Evolutionary conservation across 345 rosid genomes (phyloP), one percentile per base, ranked within the genome.

Genomic region (Clarkia xantiana): DNA sequence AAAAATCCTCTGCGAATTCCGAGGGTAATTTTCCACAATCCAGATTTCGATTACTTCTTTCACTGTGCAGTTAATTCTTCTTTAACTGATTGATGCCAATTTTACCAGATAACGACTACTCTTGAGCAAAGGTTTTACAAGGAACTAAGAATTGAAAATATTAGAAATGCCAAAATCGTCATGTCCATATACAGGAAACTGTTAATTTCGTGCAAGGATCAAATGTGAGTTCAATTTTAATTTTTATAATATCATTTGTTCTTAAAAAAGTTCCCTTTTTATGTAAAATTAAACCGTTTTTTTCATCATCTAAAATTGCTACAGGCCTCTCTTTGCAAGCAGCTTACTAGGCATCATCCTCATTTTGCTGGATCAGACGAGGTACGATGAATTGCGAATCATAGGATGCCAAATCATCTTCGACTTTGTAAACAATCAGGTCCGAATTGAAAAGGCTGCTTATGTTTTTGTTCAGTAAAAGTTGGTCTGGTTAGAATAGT

Each of bases 81-180:
- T 29, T 29, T 3, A 29, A 4, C 36, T 29, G 36, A 29, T 29
- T 29, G 6, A 1, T 29, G 8, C 36, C 36, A 29, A 29, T 5
- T 29, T 1, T 5, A 29, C 5, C 94, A 93, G 99, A 93, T 93
- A 62, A 72, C 86, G 45, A 63, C 53, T 55, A 63, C 86, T 52
- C 86, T 93, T 17, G 99, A 93, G 71, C 95, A 93, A 71, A 84
- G 88, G 72, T 93, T 95, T 68, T 93, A 87, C 91, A 93, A 84
- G 78, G 99, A 93, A 70, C 53, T 93, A 68, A 80, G 97, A 67
- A 78, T 71, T 63, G 91, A 84, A 76, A 87, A 87, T 64, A 76
- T 87, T 49, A 76, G 67, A 40, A 72, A 78, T 44, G 86, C 86
- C 45, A 82, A 82, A 71, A 84, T 80, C 49, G 94, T 76, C 64